Evolutionary conservation across 768 basidiomycete species (phyloP), one percentile per base, ranked within the genome.

Genomic region (Trametes sanguinea): DNA sequence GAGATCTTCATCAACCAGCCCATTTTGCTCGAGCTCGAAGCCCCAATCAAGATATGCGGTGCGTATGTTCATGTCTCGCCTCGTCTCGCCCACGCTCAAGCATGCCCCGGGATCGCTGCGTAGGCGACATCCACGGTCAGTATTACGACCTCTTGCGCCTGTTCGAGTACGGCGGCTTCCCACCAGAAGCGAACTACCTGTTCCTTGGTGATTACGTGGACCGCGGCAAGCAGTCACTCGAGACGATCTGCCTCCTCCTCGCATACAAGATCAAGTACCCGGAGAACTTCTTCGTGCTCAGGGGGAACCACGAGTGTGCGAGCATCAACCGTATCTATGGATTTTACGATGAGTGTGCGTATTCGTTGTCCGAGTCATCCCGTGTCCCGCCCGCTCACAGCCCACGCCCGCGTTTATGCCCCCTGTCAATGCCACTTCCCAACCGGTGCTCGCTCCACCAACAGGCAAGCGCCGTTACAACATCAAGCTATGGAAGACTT

Each of bases 211-310:
- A 99, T 79, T 99, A 99, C 73, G 96, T 99, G 72, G 96, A 99
- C 80, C 89, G 96, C 75, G 96, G 96, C 70, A 99, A 99, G 78
- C 96, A 99, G 77, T 94, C 92, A 50, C 85, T 99, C 71, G 96
- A 99, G 80, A 99, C 96, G n/a, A 99, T 99, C 75, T 98, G 96
- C 75, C 87, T 99, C 48, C 84, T 99, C 62, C 87, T 99, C 68
- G 95, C 96, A 48, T 99, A 99, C 90, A 99, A 99, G 85, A 96
- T 96, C 84, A 99, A 98, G 84, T 99, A 98, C 82, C 96, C 96
- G 54, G 96, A 99, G 86, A 99, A 99, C 83, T 99, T 99, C 81
- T 99, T 99, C 82, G 95, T 99, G 76, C 85, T 99, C 65, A 83
- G 96, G 71, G 96, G 96, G 69, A 99, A 99, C 80, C 96, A 99